Percentiles rank a stretch among this genome's conserved stretches.
phyloP scores from a whole-genome alignment of 1,284 basidiomycete species.

The Moniliella sp. region DNA sequence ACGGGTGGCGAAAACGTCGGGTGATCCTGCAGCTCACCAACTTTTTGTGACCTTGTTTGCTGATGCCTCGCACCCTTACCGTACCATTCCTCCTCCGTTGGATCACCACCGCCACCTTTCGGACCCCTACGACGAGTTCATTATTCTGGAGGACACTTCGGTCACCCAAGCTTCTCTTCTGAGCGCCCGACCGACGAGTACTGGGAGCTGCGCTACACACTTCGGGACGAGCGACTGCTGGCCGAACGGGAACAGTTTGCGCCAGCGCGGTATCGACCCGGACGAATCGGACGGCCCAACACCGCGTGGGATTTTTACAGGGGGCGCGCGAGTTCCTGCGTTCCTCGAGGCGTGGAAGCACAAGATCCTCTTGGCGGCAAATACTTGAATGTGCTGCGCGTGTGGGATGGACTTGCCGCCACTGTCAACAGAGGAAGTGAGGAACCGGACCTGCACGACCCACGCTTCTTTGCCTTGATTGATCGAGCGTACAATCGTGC shows the following conservation, averaged over 20 bases:
- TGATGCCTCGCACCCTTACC: slow-evolving; percentile 27
- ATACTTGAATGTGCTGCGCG: slow-evolving; percentile 31
- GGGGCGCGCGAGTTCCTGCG: slow-evolving; percentile 28
- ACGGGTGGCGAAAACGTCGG: slow-evolving; percentile 22
- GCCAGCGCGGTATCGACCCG: slow-evolving; percentile 14
- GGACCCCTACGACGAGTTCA: slow-evolving; percentile 32
- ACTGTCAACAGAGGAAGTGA: too few species aligned
- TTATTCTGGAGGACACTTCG: slow-evolving; percentile 29
- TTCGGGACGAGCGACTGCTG: slow-evolving; percentile 20
- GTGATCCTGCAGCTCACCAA: neutral
- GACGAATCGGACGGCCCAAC: slow-evolving; percentile 3
- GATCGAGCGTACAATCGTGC: slow-evolving; percentile 28
- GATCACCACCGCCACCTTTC: slow-evolving; percentile 27
- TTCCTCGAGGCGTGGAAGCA: slow-evolving; percentile 32
- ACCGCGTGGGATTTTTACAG: slow-evolving; percentile 39
- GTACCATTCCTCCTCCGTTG: slow-evolving; percentile 23
- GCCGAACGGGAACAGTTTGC: slow-evolving; percentile 14
- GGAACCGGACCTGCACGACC: neutral
- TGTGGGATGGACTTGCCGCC: slow-evolving; percentile 24
- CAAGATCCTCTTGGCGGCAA: slow-evolving; percentile 32
- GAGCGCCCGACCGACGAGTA: slow-evolving; percentile 31
- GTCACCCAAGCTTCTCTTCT: slow-evolving; percentile 27
- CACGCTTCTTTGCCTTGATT: slow-evolving; percentile 24
- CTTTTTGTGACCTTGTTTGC: slow-evolving; percentile 14
- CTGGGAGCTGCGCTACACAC: slow-evolving; percentile 32